Evolutionary conservation across 1,284 basidiomycete genomes (phyloP), one percentile per base, ranked within the genome.

Genomic region (Porodaedalea pini): DNA sequence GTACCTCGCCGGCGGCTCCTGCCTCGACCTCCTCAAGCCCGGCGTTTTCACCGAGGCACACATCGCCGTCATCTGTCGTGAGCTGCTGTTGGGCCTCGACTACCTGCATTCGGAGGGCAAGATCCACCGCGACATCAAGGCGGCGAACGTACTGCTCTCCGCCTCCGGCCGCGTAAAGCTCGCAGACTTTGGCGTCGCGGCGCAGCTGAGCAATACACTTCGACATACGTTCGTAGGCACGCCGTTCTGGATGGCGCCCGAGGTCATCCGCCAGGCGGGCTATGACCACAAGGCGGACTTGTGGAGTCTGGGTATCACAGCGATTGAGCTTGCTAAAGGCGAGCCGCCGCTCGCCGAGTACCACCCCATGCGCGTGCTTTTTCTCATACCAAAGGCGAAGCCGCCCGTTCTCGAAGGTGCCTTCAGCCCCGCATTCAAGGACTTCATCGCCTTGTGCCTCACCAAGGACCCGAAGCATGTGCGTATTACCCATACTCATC

Each of bases 101-200:
- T 99, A 99, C 69, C 85, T 99, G 15, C 97, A 99, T 70, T 64
- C 80, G 25, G 93, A 98, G 69, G 89, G 92, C 51, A 98, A 95
- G 65, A 98, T 99, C 60, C 96, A 99, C 70, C 87, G 96, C 48
- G 96, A 99, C 69, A 98, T 99, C 81, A 99, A 99, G 72, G 96
- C 96, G 0, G 96, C 97, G 50, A 99, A 99, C 67, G 83, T 99
- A 51, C 80, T 99, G 1, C 82, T 98, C 10, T 94, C 92, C 1
- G 90, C 89, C 0, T 83, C 83, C 0, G 96, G 96, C 23, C 90
- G 88, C 68, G 96, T 98, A 71, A 99, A 99, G 72, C 85, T 99
- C 4, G 96, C 96, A 43, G 96, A 99, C 71, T 97, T 97, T 67
- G 94, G 94, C 63, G 94, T 97, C 8, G 94, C 94, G 4, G 94